These are phyloP conservation scores for Vittaforma corneae DNA, from an alignment of 371 early-diverging fungal species.

Conservation along the genomic window DNA sequence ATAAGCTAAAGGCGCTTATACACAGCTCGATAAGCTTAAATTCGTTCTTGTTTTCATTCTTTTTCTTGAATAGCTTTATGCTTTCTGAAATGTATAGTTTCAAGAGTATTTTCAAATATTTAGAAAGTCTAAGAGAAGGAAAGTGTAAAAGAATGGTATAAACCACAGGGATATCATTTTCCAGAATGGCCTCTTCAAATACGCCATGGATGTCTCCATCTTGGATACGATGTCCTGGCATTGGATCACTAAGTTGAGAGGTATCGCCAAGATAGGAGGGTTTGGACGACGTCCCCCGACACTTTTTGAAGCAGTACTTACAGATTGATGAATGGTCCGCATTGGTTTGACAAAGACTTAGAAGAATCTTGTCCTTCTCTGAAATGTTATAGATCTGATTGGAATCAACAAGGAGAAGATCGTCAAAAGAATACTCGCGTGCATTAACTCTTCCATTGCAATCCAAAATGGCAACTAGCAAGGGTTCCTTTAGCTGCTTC, in stretches of 20 bases:
- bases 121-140: neutral
- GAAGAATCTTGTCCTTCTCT: neutral
- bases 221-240: neutral
- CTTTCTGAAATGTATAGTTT: no score
- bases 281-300: neutral
- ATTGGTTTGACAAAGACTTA: neutral
- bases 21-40: neutral
- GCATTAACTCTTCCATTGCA: neutral
- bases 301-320: neutral
- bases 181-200: neutral
- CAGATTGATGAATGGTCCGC: neutral
- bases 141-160: neutral
- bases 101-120: neutral
- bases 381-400: neutral
- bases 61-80: neutral
- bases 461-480: slow-evolving; percentile 6
- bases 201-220: neutral
- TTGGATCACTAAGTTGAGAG: neutral
- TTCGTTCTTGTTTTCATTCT: neutral
- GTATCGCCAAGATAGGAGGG: neutral
- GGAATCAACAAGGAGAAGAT: neutral
- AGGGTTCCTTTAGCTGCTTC: neutral
- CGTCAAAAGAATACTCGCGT: neutral
- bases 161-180: neutral
- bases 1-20: neutral